A percentile compares a stretch with the other conserved stretches of the same genome.
phyloP scores from a whole-genome alignment of 495 filamentous ascomycete genomes.

The Aspergillus ellipticus region DNA sequence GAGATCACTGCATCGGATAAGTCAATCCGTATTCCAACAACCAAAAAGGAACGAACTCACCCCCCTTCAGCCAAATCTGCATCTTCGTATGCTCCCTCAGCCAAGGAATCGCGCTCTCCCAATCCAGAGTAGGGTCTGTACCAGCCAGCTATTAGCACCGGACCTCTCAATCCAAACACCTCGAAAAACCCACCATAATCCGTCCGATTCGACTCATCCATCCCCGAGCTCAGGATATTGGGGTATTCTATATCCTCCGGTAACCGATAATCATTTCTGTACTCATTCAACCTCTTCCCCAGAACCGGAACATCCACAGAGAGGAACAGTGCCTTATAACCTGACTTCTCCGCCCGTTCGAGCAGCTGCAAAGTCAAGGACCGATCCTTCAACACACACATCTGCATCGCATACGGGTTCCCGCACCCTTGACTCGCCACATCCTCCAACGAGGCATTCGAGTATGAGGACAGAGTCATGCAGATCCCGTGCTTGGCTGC shows the following conservation, averaged over 20 bases:
- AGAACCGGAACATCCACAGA: conserved; percentile 92
- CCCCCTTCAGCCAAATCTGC: conserved; percentile 91
- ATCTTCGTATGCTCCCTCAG: conserved; percentile 80
- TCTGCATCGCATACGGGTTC: conserved; percentile 57
- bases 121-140: conserved; percentile 77
- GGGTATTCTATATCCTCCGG: conserved; percentile 34
- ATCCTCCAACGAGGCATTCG: conserved; percentile 50
- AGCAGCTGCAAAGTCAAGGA: conserved; percentile 81
- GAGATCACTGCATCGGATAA: conserved; percentile 51
- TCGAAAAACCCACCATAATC: conserved; percentile 25
- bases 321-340: conserved; percentile 90
- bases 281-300: conserved; percentile 51
- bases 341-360: conserved; percentile 78
- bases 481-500: conserved; percentile 68
- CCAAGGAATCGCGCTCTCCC: conserved; percentile 82
- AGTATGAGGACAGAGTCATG: conserved; percentile 55
- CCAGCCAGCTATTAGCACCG: conserved; percentile 1
- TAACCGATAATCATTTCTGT: conserved; percentile 40
- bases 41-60: conserved; percentile 17
- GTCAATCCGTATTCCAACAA: neutral
- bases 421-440: conserved; percentile 39
- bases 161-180: too few relatives aligned
- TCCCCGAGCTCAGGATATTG: conserved; percentile 30
- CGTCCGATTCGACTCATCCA: conserved; percentile 26
- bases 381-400: conserved; percentile 94